Evolutionary conservation across 805 yeast species (phyloP), one percentile per base, ranked within the genome.

Genomic region (Starmera amethionina): DNA sequence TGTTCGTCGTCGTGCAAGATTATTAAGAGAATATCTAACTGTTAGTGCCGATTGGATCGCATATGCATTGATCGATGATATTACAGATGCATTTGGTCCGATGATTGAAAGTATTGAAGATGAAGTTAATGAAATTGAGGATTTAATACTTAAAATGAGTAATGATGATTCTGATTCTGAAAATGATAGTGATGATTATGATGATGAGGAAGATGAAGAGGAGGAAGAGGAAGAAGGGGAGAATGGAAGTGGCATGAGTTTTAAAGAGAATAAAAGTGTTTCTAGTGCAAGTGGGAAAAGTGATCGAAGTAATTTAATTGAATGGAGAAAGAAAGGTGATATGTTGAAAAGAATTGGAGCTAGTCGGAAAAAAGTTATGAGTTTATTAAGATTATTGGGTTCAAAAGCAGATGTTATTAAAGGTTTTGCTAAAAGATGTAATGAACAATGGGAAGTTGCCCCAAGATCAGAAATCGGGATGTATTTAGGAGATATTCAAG

Each of bases 31-130:
- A 58, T 90, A 89, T 55, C 66, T 93, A 45, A 86, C 85, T 3
- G 95, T 93, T 5, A 77, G 90, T 3, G 78, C 97, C 0, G 97
- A 93, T 59, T 93, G 98, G 98, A 82, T 93, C 36, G 90, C 96
- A 2, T 93, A 93, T 62, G 97, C 97, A 0, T 64, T 93, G 46
- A 86, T 93, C 50, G 98, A 93, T 65, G 97, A 93, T 58, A 86
- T 93, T 47, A 90, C 97, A 0, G 98, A 93, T 67, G 95, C 95
- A 0, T 93, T 86, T 67, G 97, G 95, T 1, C 98, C 98, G 3
- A 77, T 93, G 82, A 89, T 93, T 46, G 94, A 86, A 43, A 76
- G 90, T 36, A 89, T 93, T 39, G 97, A 93, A 56, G 87, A 80
- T 43, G 98, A 93, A 52, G 97, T 93, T 18, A 87, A 88, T 56